Percentiles rank a stretch among this genome's conserved stretches.
These are phyloP conservation scores for Eucalyptus cloeziana DNA, from an alignment of 345 rosid species.

Conservation along the genomic window DNA sequence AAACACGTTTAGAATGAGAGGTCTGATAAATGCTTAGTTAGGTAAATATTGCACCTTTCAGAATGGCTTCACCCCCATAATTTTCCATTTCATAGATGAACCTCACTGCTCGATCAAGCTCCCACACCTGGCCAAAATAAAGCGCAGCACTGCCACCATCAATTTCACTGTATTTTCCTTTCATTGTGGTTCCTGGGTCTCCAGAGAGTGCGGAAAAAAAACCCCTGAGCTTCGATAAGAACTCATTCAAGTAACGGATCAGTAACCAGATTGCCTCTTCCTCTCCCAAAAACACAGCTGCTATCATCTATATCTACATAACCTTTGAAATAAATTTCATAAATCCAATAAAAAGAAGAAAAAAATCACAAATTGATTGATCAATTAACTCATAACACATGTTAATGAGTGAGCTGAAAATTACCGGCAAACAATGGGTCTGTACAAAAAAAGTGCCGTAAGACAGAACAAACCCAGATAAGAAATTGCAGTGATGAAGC, in stretches of 20 bases:
- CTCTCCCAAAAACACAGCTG: constrained; percentile 44
- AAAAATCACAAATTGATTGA: too few relatives aligned
- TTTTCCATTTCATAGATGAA: neutral
- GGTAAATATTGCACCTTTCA: neutral
- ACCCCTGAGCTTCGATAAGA: constrained; percentile 45
- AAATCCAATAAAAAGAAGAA: neutral
- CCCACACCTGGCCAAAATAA: constrained; percentile 76
- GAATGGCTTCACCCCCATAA: neutral
- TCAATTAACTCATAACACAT: neutral
- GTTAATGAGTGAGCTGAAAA: neutral
- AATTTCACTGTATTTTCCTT: constrained; percentile 19
- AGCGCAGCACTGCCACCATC: constrained; percentile 65
- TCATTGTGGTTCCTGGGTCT: constrained; percentile 83
- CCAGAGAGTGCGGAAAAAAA: constrained; percentile 29
- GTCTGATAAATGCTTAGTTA: neutral
- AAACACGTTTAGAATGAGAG: neutral
- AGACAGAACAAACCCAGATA: constrained; percentile 73
- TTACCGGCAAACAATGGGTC: constrained; percentile 64
- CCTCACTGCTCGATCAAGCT: constrained; percentile 6
- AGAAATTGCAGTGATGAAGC: constrained; percentile 67
- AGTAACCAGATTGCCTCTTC: constrained; percentile 68
- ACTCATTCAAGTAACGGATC: constrained; percentile 80
- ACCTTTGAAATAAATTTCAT: constrained; percentile 20
- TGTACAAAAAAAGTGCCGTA: constrained; percentile 50
- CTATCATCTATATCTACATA: constrained; percentile 19